phyloP scores from a whole-genome alignment of 2,329 filamentous ascomycete genomes.

The Beauveria australis region DNA sequence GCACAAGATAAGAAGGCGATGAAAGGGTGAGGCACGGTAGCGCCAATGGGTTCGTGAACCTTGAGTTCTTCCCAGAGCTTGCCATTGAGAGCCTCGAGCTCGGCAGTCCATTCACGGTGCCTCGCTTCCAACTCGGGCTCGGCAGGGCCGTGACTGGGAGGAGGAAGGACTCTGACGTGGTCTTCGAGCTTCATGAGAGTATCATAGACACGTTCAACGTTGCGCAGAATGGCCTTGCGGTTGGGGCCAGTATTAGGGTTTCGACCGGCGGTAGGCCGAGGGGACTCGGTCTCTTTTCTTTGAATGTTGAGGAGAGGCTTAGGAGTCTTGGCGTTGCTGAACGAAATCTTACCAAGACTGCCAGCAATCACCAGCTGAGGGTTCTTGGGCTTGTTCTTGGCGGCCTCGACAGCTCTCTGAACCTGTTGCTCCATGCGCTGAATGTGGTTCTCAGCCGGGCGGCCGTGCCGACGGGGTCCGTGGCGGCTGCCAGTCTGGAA shows the following conservation, averaged over 20 bases:
- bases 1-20: conserved; percentile 90
- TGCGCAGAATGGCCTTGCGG: conserved; percentile 72
- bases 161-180: conserved; percentile 72
- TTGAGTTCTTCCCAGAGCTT: conserved; percentile 82
- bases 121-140: conserved; percentile 62
- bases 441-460: conserved; percentile 91
- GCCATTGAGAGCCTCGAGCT: conserved; percentile 60
- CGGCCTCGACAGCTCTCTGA: conserved; percentile 90
- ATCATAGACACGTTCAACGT: conserved; percentile 82
- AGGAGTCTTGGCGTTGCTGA: conserved; percentile 96
- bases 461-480: conserved; percentile 63
- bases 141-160: conserved; percentile 43
- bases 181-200: conserved; percentile 92
- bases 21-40: conserved; percentile 77
- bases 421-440: conserved; percentile 99
- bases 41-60: conserved; percentile 83
- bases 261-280: conserved; percentile 42
- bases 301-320: conserved; percentile 95
- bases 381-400: conserved; percentile 96
- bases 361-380: conserved; percentile 95
- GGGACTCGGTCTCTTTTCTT: conserved; percentile 61
- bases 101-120: conserved; percentile 63
- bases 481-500: conserved; percentile 88
- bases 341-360: conserved; percentile 94
- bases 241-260: conserved; percentile 47